Conservation (phyloP, 2,329 filamentous ascomycete genomes). For the Ophiobolus disseminans region DNA sequence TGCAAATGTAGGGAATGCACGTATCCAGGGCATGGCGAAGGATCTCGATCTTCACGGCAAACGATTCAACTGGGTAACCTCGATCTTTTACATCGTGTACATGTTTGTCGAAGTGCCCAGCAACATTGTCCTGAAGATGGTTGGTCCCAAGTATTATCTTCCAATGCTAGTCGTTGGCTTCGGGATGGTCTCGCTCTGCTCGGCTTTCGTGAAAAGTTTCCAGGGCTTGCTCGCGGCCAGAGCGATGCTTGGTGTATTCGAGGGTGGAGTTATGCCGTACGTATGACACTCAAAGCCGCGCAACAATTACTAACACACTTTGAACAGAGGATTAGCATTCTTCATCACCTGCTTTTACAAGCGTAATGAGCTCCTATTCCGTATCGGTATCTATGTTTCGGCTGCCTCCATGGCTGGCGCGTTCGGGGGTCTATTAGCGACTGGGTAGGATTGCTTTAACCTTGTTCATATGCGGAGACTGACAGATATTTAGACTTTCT, state of each 20-base stretch:
- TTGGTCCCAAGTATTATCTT: slow-evolving; percentile 62
- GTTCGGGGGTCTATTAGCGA: slow-evolving; percentile 65
- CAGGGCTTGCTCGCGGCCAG: slow-evolving; percentile 57
- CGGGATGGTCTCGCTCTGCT: slow-evolving; percentile 62
- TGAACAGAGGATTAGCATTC: slow-evolving; percentile 59
- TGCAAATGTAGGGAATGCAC: slow-evolving; percentile 61
- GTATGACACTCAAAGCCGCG: slow-evolving; percentile 7
- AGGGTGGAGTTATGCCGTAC: slow-evolving; percentile 64
- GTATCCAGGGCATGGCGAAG: slow-evolving; percentile 60
- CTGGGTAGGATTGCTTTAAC: slow-evolving; percentile 49
- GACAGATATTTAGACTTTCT: slow-evolving; percentile 31
- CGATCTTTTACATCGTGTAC: slow-evolving; percentile 66
- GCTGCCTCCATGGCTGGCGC: slow-evolving; percentile 63
- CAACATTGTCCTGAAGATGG: slow-evolving; percentile 62
- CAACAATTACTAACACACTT: slow-evolving; percentile 5
- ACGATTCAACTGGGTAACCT: slow-evolving; percentile 65
- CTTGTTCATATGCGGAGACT: background rate
- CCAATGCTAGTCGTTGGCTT: slow-evolving; percentile 63
- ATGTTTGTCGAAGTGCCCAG: slow-evolving; percentile 63
- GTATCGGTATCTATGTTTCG: slow-evolving; percentile 64
- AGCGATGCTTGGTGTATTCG: slow-evolving; percentile 61
- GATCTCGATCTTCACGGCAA: slow-evolving; percentile 59
- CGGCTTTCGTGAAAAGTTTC: slow-evolving; percentile 61
- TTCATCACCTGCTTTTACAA: slow-evolving; percentile 65
- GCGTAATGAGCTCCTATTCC: slow-evolving; percentile 62